phyloP scores from a whole-genome alignment of 495 filamentous ascomycete genomes.

The Pyrenula massariospora region DNA sequence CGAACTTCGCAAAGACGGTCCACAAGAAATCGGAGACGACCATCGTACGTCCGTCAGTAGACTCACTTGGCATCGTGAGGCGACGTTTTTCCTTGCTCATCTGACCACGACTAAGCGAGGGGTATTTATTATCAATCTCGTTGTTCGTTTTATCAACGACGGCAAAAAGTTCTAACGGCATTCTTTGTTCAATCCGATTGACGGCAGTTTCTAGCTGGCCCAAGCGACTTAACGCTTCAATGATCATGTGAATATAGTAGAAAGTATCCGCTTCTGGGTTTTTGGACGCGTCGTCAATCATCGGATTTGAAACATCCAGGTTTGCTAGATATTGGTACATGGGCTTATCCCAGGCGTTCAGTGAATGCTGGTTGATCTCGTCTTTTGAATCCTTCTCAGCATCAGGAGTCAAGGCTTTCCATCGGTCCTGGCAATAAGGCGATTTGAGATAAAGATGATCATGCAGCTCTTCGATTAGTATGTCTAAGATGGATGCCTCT shows the following conservation, averaged over 20 bases:
- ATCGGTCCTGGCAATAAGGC: conserved; percentile 88
- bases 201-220: conserved; percentile 75
- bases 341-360: conserved; percentile 40
- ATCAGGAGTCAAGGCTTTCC: conserved; percentile 51
- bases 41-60: conserved; percentile 61
- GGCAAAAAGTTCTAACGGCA: conserved; percentile 87
- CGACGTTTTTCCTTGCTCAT: conserved; percentile 21
- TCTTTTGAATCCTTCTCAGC: conserved; percentile 40
- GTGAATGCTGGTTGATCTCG: conserved; percentile 33
- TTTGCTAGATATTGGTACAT: conserved; percentile 70
- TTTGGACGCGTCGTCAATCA: conserved; percentile 76
- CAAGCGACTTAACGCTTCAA: conserved; percentile 82
- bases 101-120: conserved; percentile 47
- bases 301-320: conserved; percentile 58
- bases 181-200: conserved; percentile 78
- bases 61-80: conserved; percentile 49
- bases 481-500: conserved; percentile 83
- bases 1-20: conserved; percentile 92
- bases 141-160: conserved; percentile 91
- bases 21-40: conserved; percentile 82
- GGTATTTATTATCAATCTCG: conserved; percentile 86
- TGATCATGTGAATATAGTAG: conserved; percentile 75
- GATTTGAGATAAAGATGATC: conserved; percentile 96
- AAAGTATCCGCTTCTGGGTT: conserved; percentile 94
- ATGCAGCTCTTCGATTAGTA: conserved; percentile 89